Evolutionary conservation across 176 grass and related monocot species (phyloP).

Genomic region (Microstegium vimineum): DNA sequence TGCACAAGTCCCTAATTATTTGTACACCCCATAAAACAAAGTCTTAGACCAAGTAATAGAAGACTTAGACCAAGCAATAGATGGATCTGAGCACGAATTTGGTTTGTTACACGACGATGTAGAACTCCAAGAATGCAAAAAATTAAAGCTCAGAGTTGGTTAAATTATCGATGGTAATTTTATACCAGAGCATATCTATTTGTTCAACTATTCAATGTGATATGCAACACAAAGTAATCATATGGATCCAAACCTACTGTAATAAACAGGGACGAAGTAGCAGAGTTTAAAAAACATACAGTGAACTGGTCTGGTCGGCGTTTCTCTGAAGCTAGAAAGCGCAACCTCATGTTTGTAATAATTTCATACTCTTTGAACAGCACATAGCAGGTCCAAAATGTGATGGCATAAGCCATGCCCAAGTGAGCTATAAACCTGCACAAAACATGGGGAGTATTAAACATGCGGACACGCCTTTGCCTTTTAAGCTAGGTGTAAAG

Average conservation of each 20-base stretch:
- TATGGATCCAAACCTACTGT: neutral
- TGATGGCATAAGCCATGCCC: conserved; percentile 76
- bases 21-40: neutral
- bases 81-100: neutral
- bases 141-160: neutral
- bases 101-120: neutral
- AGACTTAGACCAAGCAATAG: neutral
- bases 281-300: conserved; percentile 47
- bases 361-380: conserved; percentile 74
- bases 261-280: conserved; percentile 7
- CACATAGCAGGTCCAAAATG: conserved; percentile 98
- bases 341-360: conserved; percentile 67
- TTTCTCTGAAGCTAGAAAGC: conserved; percentile 88
- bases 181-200: neutral
- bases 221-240: neutral
- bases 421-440: conserved; percentile 81
- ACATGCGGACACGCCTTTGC: neutral
- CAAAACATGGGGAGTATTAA: conserved; percentile 14
- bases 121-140: neutral
- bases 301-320: conserved; percentile 92
- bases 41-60: neutral
- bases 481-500: neutral
- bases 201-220: neutral
- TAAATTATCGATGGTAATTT: neutral
- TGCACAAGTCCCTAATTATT: neutral